phyloP scores from a whole-genome alignment of 202 grass and related monocot species.

The Setaria italica region DNA sequence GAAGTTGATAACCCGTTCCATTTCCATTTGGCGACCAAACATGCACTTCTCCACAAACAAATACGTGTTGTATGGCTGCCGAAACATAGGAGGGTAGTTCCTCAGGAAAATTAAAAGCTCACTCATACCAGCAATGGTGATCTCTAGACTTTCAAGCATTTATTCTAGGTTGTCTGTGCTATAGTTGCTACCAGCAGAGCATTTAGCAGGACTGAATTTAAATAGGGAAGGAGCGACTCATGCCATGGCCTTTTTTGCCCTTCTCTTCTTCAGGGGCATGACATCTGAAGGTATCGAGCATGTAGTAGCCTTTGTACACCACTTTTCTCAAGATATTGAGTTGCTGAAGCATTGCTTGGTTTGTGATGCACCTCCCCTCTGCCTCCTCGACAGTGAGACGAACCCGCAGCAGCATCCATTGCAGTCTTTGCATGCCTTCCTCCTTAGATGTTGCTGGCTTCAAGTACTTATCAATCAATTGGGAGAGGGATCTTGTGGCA shows the following conservation, averaged over 20 bases:
- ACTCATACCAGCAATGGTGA: not conserved
- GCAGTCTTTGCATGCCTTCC: not conserved
- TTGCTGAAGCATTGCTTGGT: slow-evolving; percentile 29
- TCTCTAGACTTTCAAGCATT: slow-evolving; percentile 23
- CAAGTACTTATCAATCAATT: slow-evolving; percentile 5
- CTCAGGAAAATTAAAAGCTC: slow-evolving; percentile 36
- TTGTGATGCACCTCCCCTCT: slow-evolving; percentile 34
- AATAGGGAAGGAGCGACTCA: not conserved
- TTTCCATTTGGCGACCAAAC: slow-evolving; percentile 39
- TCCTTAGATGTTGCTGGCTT: not conserved
- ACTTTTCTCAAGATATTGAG: slow-evolving; percentile 18
- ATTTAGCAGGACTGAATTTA: slow-evolving; percentile 15
- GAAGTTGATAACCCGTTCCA: slow-evolving; percentile 23
- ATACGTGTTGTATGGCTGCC: slow-evolving; percentile 40
- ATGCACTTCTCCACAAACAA: slow-evolving; percentile 25
- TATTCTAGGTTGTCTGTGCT: not conserved
- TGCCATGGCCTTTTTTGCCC: not conserved
- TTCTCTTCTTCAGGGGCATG: not conserved
- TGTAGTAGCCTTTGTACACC: slow-evolving; percentile 23
- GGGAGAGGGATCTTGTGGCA: not conserved
- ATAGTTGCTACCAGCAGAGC: not conserved
- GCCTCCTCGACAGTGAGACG: slow-evolving; percentile 10
- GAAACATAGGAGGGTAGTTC: slow-evolving; percentile 24
- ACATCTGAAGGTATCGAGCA: not conserved
- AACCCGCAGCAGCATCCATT: slow-evolving; percentile 13